Percentiles rank a stretch among this genome's conserved stretches.
Conservation (phyloP, 1,284 basidiomycete genomes). For the Schizophyllum amplum region DNA sequence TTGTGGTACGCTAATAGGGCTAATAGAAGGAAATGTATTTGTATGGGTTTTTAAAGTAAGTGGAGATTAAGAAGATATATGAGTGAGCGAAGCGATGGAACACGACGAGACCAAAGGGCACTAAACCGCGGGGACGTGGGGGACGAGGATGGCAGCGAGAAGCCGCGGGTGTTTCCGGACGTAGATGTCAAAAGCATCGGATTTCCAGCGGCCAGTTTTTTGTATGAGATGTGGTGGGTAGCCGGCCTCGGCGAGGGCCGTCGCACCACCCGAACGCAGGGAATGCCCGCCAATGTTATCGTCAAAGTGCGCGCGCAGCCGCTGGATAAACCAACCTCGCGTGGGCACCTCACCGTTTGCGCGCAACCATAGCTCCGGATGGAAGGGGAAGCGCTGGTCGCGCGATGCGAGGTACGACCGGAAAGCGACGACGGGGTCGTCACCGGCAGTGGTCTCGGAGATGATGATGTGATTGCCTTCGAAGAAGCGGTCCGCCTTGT, state of each 20-base stretch:
- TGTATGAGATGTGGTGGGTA: constrained; percentile 4
- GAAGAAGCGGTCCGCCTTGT: constrained; percentile 14
- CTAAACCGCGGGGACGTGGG: too few species aligned
- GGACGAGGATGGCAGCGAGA: constrained; percentile 1
- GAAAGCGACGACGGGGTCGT: not conserved
- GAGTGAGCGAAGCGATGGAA: too few species aligned
- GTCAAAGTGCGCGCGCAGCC: not conserved
- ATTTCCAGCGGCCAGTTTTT: constrained; percentile 5
- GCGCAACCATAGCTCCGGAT: constrained; percentile 3
- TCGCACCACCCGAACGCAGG: not conserved
- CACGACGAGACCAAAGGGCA: too few species aligned
- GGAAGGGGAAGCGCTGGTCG: not conserved
- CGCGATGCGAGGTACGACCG: not conserved
- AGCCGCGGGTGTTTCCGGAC: constrained; percentile 6
- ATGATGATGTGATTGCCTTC: constrained; percentile 3
- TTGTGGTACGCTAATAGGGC: too few species aligned
- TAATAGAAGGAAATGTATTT: too few species aligned
- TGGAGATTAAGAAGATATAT: too few species aligned
- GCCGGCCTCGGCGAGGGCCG: not conserved
- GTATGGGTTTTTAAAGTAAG: too few species aligned
- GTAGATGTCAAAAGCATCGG: constrained; percentile 7
- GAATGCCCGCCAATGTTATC: not conserved
- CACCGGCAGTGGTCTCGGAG: not conserved
- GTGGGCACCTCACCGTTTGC: constrained; percentile 1
- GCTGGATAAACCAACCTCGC: not conserved